phyloP scores from a whole-genome alignment of 768 basidiomycete genomes.

The Kwoniella sp. region DNA sequence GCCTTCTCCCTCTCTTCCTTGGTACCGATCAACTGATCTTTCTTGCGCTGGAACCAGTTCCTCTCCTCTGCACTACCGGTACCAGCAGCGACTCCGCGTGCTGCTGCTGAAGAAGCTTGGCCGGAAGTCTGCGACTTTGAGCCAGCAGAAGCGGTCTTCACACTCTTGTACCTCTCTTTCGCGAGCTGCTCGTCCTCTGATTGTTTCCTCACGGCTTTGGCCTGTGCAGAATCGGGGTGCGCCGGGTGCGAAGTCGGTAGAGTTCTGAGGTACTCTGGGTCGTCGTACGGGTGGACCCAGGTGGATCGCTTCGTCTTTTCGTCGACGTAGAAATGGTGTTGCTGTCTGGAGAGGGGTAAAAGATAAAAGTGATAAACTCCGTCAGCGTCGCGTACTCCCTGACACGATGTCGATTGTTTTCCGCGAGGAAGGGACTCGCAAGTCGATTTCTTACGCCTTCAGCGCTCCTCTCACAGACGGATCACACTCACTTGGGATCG shows the following conservation, averaged over 20 bases:
- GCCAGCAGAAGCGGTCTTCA: neutral
- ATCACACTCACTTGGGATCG: conserved; percentile 49
- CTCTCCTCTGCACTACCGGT: conserved; percentile 15
- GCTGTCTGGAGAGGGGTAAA: conserved; percentile 29
- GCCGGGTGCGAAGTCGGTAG: conserved; percentile 53
- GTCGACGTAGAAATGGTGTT: conserved; percentile 56
- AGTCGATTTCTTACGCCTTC: neutral
- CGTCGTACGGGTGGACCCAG: conserved; percentile 56
- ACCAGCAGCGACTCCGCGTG: neutral
- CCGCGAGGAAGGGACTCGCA: no score
- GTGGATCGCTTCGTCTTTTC: conserved; percentile 43
- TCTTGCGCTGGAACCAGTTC: conserved; percentile 45
- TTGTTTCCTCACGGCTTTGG: conserved; percentile 28
- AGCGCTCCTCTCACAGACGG: neutral
- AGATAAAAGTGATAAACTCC: neutral
- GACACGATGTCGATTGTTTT: neutral
- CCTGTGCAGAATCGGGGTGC: conserved; percentile 48
- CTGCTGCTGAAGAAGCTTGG: neutral
- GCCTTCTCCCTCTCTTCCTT: conserved; percentile 35
- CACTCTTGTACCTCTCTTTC: conserved; percentile 9
- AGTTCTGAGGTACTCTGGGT: conserved; percentile 46
- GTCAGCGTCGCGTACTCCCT: neutral
- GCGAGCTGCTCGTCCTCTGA: conserved; percentile 31
- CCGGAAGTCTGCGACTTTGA: neutral
- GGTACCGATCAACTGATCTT: conserved; percentile 41